These are phyloP conservation scores for Ganoderma sp. DNA, from an alignment of 1,284 basidiomycete species.

Conservation along the genomic window DNA sequence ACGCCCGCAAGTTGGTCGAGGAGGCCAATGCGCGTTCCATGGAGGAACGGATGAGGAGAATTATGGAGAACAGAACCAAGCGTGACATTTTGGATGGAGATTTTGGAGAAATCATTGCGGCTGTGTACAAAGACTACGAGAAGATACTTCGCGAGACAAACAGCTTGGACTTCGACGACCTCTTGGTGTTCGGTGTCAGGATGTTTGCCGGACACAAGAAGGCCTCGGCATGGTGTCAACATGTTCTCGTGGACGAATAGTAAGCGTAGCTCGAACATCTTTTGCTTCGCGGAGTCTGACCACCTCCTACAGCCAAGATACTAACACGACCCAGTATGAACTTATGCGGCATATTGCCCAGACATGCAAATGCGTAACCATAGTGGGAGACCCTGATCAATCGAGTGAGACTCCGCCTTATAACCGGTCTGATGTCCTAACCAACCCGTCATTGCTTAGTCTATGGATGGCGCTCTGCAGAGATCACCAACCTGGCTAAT, in stretches of 20 bases:
- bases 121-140: constrained; percentile 78
- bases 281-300: too few relatives aligned
- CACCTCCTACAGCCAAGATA: constrained; percentile 71
- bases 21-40: constrained; percentile 16
- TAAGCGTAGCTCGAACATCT: constrained; percentile 46
- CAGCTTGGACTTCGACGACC: constrained; percentile 90
- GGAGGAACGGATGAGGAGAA: constrained; percentile 8
- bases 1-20: constrained; percentile 42
- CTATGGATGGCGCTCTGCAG: constrained; percentile 90
- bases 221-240: constrained; percentile 68
- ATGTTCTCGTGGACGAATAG: constrained; percentile 92
- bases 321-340: constrained; percentile 86
- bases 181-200: constrained; percentile 79
- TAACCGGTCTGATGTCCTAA: not conserved
- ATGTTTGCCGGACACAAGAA: constrained; percentile 66
- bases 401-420: constrained; percentile 60
- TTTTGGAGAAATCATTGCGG: constrained; percentile 45
- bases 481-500: constrained; percentile 77
- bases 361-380: constrained; percentile 65
- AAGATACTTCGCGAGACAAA: constrained; percentile 64
- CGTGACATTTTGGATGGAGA: constrained; percentile 22
- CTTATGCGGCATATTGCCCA: constrained; percentile 80
- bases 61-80: constrained; percentile 10
- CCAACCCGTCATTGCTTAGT: constrained; percentile 46
- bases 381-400: constrained; percentile 94